Evolutionary conservation across 306 rosid genomes (phyloP).

Genomic region (Castanea sativa): DNA sequence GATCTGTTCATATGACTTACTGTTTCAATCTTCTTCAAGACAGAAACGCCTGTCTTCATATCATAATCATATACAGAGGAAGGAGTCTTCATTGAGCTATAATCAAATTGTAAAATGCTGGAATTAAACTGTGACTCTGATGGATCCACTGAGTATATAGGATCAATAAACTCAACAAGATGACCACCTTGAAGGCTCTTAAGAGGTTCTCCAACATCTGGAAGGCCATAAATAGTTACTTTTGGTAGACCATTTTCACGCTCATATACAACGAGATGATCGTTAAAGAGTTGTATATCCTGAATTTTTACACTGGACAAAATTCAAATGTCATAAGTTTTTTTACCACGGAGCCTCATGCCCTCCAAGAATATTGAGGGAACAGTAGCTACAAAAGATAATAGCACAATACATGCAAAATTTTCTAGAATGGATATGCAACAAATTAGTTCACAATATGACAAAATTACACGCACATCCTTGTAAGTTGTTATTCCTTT

Average conservation of each 20-base stretch:
- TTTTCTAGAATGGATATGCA: neutral
- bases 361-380: neutral
- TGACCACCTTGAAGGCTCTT: slow-evolving; percentile 58
- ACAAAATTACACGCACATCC: neutral
- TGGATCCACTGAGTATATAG: slow-evolving; percentile 57
- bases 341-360: slow-evolving; percentile 13
- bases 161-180: slow-evolving; percentile 67
- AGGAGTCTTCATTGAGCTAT: slow-evolving; percentile 91
- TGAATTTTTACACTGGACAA: slow-evolving; percentile 78
- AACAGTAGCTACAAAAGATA: neutral
- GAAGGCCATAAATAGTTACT: slow-evolving; percentile 63
- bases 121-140: slow-evolving; percentile 71
- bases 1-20: slow-evolving; percentile 49
- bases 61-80: slow-evolving; percentile 82
- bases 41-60: slow-evolving; percentile 64
- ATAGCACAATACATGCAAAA: neutral
- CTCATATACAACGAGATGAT: slow-evolving; percentile 68
- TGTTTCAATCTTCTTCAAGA: slow-evolving; percentile 71
- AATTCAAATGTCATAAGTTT: slow-evolving; percentile 31
- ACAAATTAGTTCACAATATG: neutral
- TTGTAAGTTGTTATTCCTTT: neutral
- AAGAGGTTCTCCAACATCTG: slow-evolving; percentile 67
- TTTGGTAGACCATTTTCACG: slow-evolving; percentile 88
- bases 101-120: slow-evolving; percentile 67
- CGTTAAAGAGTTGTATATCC: slow-evolving; percentile 67